Evolutionary conservation across 768 basidiomycete species (phyloP), one percentile per base, ranked within the genome.

Genomic region (Hemileccinum impolitum): DNA sequence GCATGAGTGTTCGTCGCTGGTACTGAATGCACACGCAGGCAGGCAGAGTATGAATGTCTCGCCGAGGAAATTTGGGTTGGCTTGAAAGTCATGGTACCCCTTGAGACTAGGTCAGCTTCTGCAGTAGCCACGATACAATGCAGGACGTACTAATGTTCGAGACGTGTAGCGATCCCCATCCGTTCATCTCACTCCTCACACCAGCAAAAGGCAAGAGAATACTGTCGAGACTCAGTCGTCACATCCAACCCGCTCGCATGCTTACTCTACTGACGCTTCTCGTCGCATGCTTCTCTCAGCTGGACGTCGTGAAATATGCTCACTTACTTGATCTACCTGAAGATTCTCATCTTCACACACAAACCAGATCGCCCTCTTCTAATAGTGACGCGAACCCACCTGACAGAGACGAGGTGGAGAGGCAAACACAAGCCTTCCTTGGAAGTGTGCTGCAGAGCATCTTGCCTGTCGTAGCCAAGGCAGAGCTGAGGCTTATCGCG

Each of bases 201-300:
- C 85, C 90, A 4, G 80, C 80, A 57, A 99, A 99, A 69, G 96
- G 96, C 48, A 98, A 97, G 73, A 85, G 85, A 52, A 78, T 99
- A 21, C 75, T 99, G 12, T 89, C 93, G 4, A 85, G 96, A 39
- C 80, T 94, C 13, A 84, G 91, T 10, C 85, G 94, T 17, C 87
- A 93, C 57, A 78, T 98, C 15, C 79, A 79, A 53, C 77, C 81
- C 28, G 75, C 86, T 41, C 85, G 88, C 63, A 85, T 91, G 77
- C 79, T 92, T 34, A 93, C 90, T 6, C 73, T 97, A 21, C 72
- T 97, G 36, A 96, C 94, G 1, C 83, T 98, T 21, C 78, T 98
- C 31, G 85, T 96, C 41, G 94, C 94, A 0, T 95, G 92, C 61
- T 98, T 97, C 72, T 82, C 80, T 51, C 94, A 97, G 65, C 77